Conservation (phyloP, 108 stramenopile species). For the Aurantiochytrium sp. region DNA sequence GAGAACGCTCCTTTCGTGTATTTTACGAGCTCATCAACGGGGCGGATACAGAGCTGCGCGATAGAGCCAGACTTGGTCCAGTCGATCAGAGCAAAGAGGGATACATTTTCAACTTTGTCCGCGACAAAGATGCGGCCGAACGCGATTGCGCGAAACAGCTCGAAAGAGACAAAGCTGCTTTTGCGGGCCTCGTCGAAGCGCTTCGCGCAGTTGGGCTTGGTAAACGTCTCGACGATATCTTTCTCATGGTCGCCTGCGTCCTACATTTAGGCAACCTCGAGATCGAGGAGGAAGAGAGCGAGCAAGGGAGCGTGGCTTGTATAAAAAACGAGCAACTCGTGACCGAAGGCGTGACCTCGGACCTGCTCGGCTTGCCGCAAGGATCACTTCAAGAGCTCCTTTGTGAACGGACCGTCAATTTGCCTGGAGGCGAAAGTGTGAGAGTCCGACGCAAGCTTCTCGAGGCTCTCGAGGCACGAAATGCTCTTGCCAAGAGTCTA, state of each 20-base stretch:
- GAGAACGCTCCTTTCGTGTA: slow-evolving; percentile 70
- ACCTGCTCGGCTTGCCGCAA: background rate
- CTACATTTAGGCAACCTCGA: slow-evolving; percentile 76
- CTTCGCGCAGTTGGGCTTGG: slow-evolving; percentile 60
- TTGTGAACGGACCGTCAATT: background rate
- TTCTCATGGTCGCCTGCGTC: slow-evolving; percentile 60
- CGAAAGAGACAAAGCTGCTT: slow-evolving; percentile 56
- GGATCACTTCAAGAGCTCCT: background rate
- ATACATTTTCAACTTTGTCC: background rate
- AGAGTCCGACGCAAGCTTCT: background rate
- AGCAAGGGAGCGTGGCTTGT: slow-evolving; percentile 18
- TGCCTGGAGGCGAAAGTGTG: background rate
- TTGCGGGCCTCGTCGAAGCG: slow-evolving; percentile 50
- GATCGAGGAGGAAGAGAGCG: slow-evolving; percentile 35
- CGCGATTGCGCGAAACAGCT: background rate
- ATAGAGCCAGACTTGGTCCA: background rate
- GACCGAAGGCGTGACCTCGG: background rate
- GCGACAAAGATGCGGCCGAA: background rate
- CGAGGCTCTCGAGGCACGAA: slow-evolving; percentile 30
- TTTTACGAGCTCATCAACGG: slow-evolving; percentile 63
- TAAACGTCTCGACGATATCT: slow-evolving; percentile 44
- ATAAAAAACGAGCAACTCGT: background rate
- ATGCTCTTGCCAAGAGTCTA: slow-evolving; percentile 36
- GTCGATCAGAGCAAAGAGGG: background rate
- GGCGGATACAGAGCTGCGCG: background rate